Evolutionary conservation across 208 protist species (phyloP).

Genomic region (Acanthamoeba culbertsoni): DNA sequence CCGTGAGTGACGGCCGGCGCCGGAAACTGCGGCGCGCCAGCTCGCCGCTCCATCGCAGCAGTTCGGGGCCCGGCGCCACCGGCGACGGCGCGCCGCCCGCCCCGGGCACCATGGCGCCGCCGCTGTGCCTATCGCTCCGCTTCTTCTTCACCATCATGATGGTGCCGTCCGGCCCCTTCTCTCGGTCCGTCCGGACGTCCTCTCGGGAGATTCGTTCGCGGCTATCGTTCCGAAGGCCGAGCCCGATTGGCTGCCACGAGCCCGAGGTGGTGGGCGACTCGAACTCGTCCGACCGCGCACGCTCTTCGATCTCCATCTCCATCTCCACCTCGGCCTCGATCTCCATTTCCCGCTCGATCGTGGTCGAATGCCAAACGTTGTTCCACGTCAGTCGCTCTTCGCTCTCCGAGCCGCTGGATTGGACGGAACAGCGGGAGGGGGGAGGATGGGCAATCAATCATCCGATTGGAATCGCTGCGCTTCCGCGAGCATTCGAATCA

Average conservation of each 20-base stretch:
- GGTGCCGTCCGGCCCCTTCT: neutral
- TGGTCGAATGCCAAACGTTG: slow-evolving; percentile 27
- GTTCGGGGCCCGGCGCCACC: neutral
- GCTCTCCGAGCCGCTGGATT: neutral
- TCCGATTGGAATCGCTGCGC: too few relatives aligned
- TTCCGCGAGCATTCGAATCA: too few relatives aligned
- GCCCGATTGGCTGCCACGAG: neutral
- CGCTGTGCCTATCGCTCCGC: neutral
- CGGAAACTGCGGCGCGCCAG: neutral
- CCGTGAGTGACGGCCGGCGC: neutral
- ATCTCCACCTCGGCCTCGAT: slow-evolving; percentile 37
- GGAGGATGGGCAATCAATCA: too few relatives aligned
- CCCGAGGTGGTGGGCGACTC: neutral
- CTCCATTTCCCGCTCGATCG: slow-evolving; percentile 22
- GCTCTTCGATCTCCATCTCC: slow-evolving; percentile 38
- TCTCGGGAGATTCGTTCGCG: neutral
- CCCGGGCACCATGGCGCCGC: neutral
- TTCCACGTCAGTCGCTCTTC: slow-evolving; percentile 18
- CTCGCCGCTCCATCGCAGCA: slow-evolving; percentile 31
- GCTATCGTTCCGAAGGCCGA: neutral
- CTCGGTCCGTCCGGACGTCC: neutral
- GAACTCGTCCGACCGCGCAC: neutral
- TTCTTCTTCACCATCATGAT: neutral
- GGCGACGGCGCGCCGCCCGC: neutral
- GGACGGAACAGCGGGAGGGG: too few relatives aligned